Base-by-base conservation (phyloP, 257 asterid species). In the Galeopsis tetrahit region DNA sequence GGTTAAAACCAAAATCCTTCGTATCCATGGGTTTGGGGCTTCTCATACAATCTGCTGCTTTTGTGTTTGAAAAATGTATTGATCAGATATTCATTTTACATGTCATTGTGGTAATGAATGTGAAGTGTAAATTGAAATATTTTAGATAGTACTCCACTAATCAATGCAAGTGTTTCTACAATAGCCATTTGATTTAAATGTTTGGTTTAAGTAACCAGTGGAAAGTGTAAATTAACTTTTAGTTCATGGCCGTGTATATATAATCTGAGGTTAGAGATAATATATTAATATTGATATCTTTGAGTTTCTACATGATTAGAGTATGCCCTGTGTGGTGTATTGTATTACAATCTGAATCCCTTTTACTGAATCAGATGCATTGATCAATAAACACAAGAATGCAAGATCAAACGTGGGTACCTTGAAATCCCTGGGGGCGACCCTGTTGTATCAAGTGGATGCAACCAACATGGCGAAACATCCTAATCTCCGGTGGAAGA, bases 361-460 rank as follows among this genome's bases (percentile, higher is more conserved):
- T n/a, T 62, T 52, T 7, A 5, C 7, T 70, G 46, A 21, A 52
- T 11, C 80, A 89, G 96, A 39, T 71, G 80, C 7, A 1, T 61
- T 90, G 81, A 79, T 76, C 60, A 15, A 53, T 35, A 90, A 75
- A 73, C 88, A 88, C 82, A 78, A 79, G 87, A 32, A 76, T 51
- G 90, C 92, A n/a, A 33, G 58, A 14, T 40, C 68, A 4, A 86
- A 86, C 75, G 31, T 88, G 42, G 55, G 28, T 32, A 4, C 0
- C 34, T 69, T 90, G 83, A 35, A 52, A 13, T 6, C 4, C 6
- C 67, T 77, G 2, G 90, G 96, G n/a, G 92, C 86, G 3, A 32
- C 74, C 13, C 49, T 86, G 78, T 66, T 86, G 51, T 83, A 86
- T 46, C 82, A 79, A 51, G 88, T 90, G 67, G 83, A 90, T 79